A percentile compares a stretch with the other conserved stretches of the same genome.
Conservation (phyloP, 2,329 filamentous ascomycete genomes). For the Penicillium sp. region DNA sequence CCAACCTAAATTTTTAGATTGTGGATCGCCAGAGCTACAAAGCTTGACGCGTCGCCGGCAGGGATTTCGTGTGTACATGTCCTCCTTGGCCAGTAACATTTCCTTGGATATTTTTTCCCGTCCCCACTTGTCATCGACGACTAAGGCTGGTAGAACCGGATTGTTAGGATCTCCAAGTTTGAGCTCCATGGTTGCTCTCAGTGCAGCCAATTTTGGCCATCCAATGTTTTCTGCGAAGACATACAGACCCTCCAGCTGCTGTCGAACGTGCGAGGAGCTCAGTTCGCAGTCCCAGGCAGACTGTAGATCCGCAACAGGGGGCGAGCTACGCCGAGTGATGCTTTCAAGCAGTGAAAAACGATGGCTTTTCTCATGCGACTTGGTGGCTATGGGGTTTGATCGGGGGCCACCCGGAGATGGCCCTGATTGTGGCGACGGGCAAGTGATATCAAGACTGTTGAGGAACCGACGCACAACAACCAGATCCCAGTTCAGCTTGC, state of each 20-base stretch:
- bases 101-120: slow-evolving; percentile 11
- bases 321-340: slow-evolving; percentile 22
- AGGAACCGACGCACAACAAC: slow-evolving; percentile 54
- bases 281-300: slow-evolving; percentile 40
- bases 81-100: slow-evolving; percentile 19
- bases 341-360: slow-evolving; percentile 28
- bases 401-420: slow-evolving; percentile 1
- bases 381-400: slow-evolving; percentile 1
- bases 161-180: slow-evolving; percentile 33
- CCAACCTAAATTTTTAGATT: slow-evolving; percentile 50
- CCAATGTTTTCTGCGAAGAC: slow-evolving; percentile 52
- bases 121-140: slow-evolving; percentile 15
- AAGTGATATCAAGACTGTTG: slow-evolving; percentile 49
- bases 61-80: slow-evolving; percentile 34
- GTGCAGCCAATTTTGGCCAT: slow-evolving; percentile 49
- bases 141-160: slow-evolving; percentile 9
- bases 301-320: slow-evolving; percentile 16
- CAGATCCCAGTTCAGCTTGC: slow-evolving; percentile 58
- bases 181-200: slow-evolving; percentile 40
- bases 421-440: slow-evolving; percentile 14
- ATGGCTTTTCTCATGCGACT: slow-evolving; percentile 16
- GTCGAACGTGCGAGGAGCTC: slow-evolving; percentile 36
- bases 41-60: slow-evolving; percentile 34
- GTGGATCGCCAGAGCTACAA: slow-evolving; percentile 18
- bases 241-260: slow-evolving; percentile 52